Conservation (phyloP, 1,139 yeast genomes). For the Taphrina populina region DNA sequence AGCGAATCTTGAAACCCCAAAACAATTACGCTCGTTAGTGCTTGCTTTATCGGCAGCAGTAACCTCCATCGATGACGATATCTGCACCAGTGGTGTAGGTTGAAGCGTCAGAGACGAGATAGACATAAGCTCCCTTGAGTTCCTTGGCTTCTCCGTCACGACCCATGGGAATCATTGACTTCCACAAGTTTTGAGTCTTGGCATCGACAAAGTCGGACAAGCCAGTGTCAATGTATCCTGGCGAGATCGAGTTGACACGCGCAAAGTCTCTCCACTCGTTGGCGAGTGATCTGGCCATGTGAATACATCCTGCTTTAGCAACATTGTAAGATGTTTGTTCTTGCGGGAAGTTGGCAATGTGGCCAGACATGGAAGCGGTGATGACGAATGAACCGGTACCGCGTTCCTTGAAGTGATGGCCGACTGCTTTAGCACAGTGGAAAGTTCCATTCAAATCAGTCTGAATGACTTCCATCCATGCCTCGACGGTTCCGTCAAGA, state of each 20-base stretch:
- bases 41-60: slow-evolving; percentile 50
- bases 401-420: slow-evolving; percentile 67
- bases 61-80: slow-evolving; percentile 83
- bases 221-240: slow-evolving; percentile 70
- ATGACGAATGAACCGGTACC: slow-evolving; percentile 72
- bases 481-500: slow-evolving; percentile 59
- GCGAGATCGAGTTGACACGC: slow-evolving; percentile 75
- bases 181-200: slow-evolving; percentile 60
- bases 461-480: slow-evolving; percentile 68
- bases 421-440: slow-evolving; percentile 70
- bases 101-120: slow-evolving; percentile 83
- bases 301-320: slow-evolving; percentile 78
- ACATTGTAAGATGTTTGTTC: slow-evolving; percentile 87
- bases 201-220: slow-evolving; percentile 56
- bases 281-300: slow-evolving; percentile 74
- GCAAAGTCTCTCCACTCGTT: slow-evolving; percentile 83
- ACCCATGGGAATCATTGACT: slow-evolving; percentile 74
- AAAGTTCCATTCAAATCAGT: slow-evolving; percentile 74
- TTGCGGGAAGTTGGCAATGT: slow-evolving; percentile 87
- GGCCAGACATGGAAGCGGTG: slow-evolving; percentile 90
- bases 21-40: too few relatives aligned
- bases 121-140: slow-evolving; percentile 81
- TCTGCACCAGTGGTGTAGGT: slow-evolving; percentile 83
- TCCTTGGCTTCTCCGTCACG: slow-evolving; percentile 75
- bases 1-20: too few relatives aligned